Evolutionary conservation across 2,329 filamentous ascomycete species (phyloP), one percentile per base, ranked within the genome.

Genomic region (Penicillium sp.): DNA sequence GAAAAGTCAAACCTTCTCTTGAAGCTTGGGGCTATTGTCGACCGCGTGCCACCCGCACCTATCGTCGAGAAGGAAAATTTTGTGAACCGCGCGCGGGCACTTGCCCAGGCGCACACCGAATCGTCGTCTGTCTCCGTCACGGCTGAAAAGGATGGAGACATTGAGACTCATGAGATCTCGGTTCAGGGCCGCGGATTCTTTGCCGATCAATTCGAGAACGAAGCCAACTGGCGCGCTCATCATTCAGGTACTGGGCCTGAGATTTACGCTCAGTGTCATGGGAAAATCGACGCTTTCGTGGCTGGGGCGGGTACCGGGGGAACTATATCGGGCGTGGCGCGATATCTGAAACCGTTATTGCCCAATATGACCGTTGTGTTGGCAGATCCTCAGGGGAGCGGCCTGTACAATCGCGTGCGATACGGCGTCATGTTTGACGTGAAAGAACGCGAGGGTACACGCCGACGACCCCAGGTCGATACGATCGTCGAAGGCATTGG

Each of bases 401-500:
- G 93, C 0, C 74, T 98, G 26, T 96, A 86, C 75, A 95, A 98
- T 73, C 86, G 88, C 64, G 79, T 98, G 56, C 86, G 86, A 58
- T 88, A 93, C 68, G 93, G 91, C 4, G 93, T 98, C 52, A 95
- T 98, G 88, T 98, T 96, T 71, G 86, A 90, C 50, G 63, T 79
- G 1, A 94, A 88, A 28, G 93, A 98, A 72, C 81, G 80, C 55
- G 93, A 98, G 75, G 93, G 93, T 4, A 97, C 91, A 9, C 78
- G 93, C 11, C 79, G 94, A 42, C 78, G 93, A 50, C 84, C 88
- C 60, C 94, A 98, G 70, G 89, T 98, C 45, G 94, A 98, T 73
- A 90, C 86, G 4, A 88, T 98, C 55, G 89, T 98, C 27, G 94
- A 98, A 71, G 93, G 93, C 1, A 88, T 98, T 55, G 93, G 93